phyloP scores from a whole-genome alignment of 495 filamentous ascomycete genomes.

The Daldinia childiae region DNA sequence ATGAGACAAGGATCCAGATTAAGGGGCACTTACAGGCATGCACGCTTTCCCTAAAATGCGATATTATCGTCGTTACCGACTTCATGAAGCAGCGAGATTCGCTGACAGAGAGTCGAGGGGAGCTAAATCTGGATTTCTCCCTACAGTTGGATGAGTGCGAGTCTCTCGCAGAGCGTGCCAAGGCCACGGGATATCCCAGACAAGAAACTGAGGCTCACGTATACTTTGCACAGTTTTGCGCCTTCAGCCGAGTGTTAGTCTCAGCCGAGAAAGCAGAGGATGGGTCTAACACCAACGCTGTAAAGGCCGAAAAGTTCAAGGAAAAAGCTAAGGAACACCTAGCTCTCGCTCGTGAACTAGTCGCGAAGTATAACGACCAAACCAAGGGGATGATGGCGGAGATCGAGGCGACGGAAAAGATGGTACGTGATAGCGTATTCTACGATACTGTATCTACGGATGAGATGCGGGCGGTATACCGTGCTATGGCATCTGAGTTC shows the following conservation, averaged over 20 bases:
- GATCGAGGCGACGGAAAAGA: slow-evolving; percentile 34
- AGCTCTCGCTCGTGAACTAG: slow-evolving; percentile 22
- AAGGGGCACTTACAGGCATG: slow-evolving; percentile 60
- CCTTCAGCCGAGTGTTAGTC: slow-evolving; percentile 32
- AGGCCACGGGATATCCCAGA: slow-evolving; percentile 29
- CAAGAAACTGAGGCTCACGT: slow-evolving; percentile 52
- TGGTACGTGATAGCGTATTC: slow-evolving; percentile 42
- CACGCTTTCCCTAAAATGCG: slow-evolving; percentile 63
- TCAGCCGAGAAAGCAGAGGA: neutral
- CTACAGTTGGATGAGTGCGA: slow-evolving; percentile 50
- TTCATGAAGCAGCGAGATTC: slow-evolving; percentile 55
- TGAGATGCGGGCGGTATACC: slow-evolving; percentile 54
- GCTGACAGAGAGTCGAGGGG: slow-evolving; percentile 5
- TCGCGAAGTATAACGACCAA: slow-evolving; percentile 29
- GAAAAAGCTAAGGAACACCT: slow-evolving; percentile 27
- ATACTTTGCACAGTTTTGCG: slow-evolving; percentile 45
- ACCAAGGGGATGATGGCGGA: slow-evolving; percentile 25
- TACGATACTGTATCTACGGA: slow-evolving; percentile 48
- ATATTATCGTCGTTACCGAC: slow-evolving; percentile 65
- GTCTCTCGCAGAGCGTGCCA: slow-evolving; percentile 44
- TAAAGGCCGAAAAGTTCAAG: slow-evolving; percentile 19
- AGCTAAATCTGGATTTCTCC: slow-evolving; percentile 51
- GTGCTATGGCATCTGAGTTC: slow-evolving; percentile 63
- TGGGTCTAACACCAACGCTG: neutral
- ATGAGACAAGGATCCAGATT: slow-evolving; percentile 58